These are phyloP conservation scores for Fusarium sp. DNA, from an alignment of 2,329 filamentous ascomycete species.

Conservation along the genomic window DNA sequence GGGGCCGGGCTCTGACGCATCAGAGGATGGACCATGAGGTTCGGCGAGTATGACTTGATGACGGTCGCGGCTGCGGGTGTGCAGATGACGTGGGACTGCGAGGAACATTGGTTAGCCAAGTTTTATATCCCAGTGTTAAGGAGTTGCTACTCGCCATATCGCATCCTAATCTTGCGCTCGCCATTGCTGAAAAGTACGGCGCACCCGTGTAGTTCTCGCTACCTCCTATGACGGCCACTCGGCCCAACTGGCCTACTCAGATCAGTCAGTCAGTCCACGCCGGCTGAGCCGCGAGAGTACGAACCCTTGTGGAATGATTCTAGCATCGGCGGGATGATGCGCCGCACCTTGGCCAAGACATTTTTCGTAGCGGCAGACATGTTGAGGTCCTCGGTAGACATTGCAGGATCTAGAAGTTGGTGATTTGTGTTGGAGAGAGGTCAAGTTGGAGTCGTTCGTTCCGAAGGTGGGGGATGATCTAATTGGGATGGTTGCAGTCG, in stretches of 20 bases:
- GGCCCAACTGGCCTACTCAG: slow-evolving; percentile 85
- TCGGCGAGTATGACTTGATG: slow-evolving; percentile 98
- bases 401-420: slow-evolving; percentile 24
- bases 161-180: slow-evolving; percentile 88
- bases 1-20: slow-evolving; percentile 77
- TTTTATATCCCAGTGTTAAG: background rate
- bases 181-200: slow-evolving; percentile 98
- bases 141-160: slow-evolving; percentile 76
- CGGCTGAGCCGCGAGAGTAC: slow-evolving; percentile 19
- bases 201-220: slow-evolving; percentile 97
- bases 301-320: slow-evolving; percentile 95
- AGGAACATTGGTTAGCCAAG: slow-evolving; percentile 1
- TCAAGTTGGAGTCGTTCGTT: background rate
- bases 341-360: slow-evolving; percentile 83
- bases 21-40: slow-evolving; percentile 97
- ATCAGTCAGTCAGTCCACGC: slow-evolving; percentile 24
- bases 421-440: slow-evolving; percentile 12
- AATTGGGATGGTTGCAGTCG: background rate
- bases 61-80: slow-evolving; percentile 87
- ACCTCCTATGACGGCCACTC: slow-evolving; percentile 93
- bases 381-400: slow-evolving; percentile 45
- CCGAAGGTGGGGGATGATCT: background rate
- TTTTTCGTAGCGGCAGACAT: slow-evolving; percentile 80
- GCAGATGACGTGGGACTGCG: slow-evolving; percentile 91
- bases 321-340: slow-evolving; percentile 93